phyloP scores from a whole-genome alignment of 768 basidiomycete species.

The Mycena belliarum region DNA sequence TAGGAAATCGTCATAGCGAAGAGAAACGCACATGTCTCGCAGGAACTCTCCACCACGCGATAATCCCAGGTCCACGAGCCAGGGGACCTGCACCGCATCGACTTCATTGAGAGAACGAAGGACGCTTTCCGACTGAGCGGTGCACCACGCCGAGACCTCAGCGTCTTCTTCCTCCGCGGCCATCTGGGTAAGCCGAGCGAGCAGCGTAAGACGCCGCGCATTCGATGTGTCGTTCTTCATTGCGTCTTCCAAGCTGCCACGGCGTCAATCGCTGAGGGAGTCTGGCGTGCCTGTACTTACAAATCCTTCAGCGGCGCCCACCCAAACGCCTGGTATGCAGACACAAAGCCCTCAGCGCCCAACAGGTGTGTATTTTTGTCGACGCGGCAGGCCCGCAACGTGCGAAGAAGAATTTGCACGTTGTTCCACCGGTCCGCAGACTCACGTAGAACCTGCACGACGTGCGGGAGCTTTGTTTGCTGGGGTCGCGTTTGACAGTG shows the following conservation, averaged over 20 bases:
- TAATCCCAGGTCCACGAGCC: slow-evolving; percentile 15
- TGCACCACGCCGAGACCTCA: slow-evolving; percentile 16
- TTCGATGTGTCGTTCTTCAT: slow-evolving; percentile 15
- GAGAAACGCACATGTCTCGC: slow-evolving; percentile 7
- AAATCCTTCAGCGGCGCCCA: slow-evolving; percentile 18
- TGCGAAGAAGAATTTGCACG: slow-evolving; percentile 6
- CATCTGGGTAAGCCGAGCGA: slow-evolving; percentile 13
- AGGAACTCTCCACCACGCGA: slow-evolving; percentile 16
- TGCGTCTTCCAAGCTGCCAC: slow-evolving; percentile 2
- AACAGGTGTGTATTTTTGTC: slow-evolving; percentile 10
- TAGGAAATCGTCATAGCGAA: not conserved
- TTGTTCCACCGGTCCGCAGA: slow-evolving; percentile 22
- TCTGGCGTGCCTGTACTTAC: not conserved
- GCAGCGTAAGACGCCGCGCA: slow-evolving; percentile 9
- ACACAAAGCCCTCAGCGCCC: slow-evolving; percentile 19
- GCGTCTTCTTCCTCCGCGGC: slow-evolving; percentile 13
- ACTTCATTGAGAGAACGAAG: slow-evolving; percentile 15
- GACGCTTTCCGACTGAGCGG: slow-evolving; percentile 3
- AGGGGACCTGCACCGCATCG: slow-evolving; percentile 14
- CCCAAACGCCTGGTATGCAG: slow-evolving; percentile 20
- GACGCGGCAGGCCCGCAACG: slow-evolving; percentile 10
- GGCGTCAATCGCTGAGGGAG: not conserved
- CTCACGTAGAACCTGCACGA: slow-evolving; percentile 13
- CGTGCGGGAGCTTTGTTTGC: not conserved
- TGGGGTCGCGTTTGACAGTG: slow-evolving; percentile 1